Base-by-base conservation (phyloP, 2,329 filamentous ascomycete species). In the Elsinoe perseae region DNA sequence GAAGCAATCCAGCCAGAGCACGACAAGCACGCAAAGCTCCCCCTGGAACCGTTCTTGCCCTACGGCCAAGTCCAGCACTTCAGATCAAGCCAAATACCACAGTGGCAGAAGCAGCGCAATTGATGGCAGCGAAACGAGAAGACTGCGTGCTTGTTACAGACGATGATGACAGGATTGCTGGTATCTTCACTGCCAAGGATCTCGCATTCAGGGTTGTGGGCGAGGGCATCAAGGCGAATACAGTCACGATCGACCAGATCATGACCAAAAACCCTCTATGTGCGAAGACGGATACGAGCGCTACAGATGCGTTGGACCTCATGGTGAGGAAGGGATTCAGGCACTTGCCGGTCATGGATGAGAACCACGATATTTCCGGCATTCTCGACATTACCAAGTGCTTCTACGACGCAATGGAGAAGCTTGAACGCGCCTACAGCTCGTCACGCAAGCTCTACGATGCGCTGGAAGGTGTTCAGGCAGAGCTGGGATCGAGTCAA, bases 371-470 rank as follows among this genome's bases (percentile, higher is more conserved):
- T 68, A 98, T 98, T 61, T 95, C 91, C 6, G 93, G 93, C 77
- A 91, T 98, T 63, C 77, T 98, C 56, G 93, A 98, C 72, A 98
- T 98, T 65, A 98, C 93, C 57, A 98, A 97, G 75, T 98, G 93
- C 75, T 98, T 98, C 73, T 98, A 98, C 74, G 93, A 98, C 74
- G 93, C 93, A 42, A 98, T 98, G 93, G 93, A 98, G 78, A 98
- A 98, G 78, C 77, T 98, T 59, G 93, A 98, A 77, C 86, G 93
- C 53, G 93, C 93, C 52, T 98, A 98, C 72, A 90, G 89, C 62
- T 97, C 93, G 14, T 98, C 93, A n/a, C 84, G 93, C 64, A 95
- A 96, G 73, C 81, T 98, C 20, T 97, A 98, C 71, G 93, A 97
- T 77, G 93, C 93, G 30, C 77, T 98, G 58, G 93, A 98, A 74